These are phyloP conservation scores for Celoporthe dispersa DNA, from an alignment of 2,329 filamentous ascomycete species.

Conservation along the genomic window DNA sequence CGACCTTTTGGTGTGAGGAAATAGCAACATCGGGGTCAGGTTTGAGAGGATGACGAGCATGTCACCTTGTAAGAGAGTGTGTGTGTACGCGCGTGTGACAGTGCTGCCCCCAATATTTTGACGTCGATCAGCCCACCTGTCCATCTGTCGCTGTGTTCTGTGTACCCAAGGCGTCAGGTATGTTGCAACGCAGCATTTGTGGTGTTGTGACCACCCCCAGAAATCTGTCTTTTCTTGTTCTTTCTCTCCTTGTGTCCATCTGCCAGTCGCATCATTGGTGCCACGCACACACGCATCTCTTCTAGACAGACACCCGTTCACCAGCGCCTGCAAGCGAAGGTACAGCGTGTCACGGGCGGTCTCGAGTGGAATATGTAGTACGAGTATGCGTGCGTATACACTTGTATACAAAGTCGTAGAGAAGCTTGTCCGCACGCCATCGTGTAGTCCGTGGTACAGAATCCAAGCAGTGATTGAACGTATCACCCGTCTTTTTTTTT, in stretches of 20 bases:
- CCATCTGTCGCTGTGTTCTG: neutral
- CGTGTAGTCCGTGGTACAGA: neutral
- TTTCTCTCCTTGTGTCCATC: neutral
- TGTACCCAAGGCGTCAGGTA: neutral
- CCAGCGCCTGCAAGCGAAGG: neutral
- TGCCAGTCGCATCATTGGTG: neutral
- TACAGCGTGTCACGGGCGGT: neutral
- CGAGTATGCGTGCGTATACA: neutral
- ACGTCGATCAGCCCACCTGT: neutral
- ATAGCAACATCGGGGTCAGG: neutral
- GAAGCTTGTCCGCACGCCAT: neutral
- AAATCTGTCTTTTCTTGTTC: neutral
- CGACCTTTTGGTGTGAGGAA: neutral
- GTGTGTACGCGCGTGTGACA: neutral
- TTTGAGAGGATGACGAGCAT: conserved; percentile 1
- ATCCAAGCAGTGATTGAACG: neutral
- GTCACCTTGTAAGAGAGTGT: neutral
- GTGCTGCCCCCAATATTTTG: neutral
- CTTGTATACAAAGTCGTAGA: neutral
- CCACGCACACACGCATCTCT: neutral
- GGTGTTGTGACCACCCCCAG: neutral
- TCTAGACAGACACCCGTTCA: neutral
- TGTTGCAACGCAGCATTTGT: neutral
- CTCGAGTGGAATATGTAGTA: neutral
- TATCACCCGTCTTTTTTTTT: neutral